Evolutionary conservation across 768 basidiomycete species (phyloP).

Genomic region (Russula earlei): DNA sequence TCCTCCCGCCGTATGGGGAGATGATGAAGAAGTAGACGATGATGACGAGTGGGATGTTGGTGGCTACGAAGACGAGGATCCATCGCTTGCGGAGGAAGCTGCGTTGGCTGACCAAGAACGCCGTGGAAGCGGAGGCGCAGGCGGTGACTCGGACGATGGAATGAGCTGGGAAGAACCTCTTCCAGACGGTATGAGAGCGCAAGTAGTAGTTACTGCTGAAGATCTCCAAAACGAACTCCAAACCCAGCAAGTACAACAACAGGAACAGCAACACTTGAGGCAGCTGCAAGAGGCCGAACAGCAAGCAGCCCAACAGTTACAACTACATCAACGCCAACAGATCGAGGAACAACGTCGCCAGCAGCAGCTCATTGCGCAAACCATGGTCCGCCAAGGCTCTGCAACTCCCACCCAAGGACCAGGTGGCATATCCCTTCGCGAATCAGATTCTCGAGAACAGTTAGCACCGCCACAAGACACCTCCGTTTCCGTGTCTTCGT

Average conservation of each 20-base stretch:
- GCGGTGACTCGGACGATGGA: slow-evolving; percentile 64
- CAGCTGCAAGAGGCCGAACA: slow-evolving; percentile 27
- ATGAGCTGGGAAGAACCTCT: slow-evolving; percentile 81
- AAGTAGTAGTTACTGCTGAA: slow-evolving; percentile 25
- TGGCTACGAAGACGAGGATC: slow-evolving; percentile 61
- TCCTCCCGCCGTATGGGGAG: slow-evolving; percentile 75
- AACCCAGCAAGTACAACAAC: slow-evolving; percentile 20
- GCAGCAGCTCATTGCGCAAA: slow-evolving; percentile 14
- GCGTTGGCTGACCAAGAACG: slow-evolving; percentile 35
- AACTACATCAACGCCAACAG: slow-evolving; percentile 28
- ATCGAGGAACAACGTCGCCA: slow-evolving; percentile 20
- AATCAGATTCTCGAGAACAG: slow-evolving; percentile 41
- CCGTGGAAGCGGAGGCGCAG: background rate
- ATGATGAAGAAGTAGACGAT: slow-evolving; percentile 54
- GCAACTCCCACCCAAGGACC: slow-evolving; percentile 12
- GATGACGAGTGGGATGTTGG: slow-evolving; percentile 59
- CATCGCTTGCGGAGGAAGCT: slow-evolving; percentile 49
- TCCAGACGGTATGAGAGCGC: slow-evolving; percentile 37
- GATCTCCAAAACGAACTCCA: slow-evolving; percentile 26
- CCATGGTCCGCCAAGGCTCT: slow-evolving; percentile 6
- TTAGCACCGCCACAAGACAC: slow-evolving; percentile 27
- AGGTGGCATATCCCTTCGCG: slow-evolving; percentile 30
- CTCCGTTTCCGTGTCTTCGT: slow-evolving; percentile 24
- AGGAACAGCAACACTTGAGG: slow-evolving; percentile 16
- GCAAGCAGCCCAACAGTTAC: slow-evolving; percentile 17